Base-by-base conservation (phyloP, 805 yeast genomes). In the Zygotorulaspora sp. region DNA sequence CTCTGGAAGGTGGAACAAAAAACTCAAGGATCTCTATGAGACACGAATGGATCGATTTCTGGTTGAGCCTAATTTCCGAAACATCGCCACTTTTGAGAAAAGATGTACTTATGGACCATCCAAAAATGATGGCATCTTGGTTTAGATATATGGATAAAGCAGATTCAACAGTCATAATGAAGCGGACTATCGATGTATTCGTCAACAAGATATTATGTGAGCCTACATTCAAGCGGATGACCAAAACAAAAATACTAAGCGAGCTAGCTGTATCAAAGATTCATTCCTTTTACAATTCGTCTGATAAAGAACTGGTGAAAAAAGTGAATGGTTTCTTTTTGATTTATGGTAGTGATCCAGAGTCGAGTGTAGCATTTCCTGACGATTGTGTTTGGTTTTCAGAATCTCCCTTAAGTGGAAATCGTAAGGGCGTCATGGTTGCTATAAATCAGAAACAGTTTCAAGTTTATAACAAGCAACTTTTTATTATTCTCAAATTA, bases 161-260 rank as follows among this genome's bases (percentile, higher is more conserved):
- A 15, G 95, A 87, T 54, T 63, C 77, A 7, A 54, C 61, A 5
- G 66, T 64, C 1, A 36, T 71, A 3, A 53, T 80, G 9, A 39
- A 40, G 0, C 36, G 54, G 15, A 64, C 80, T 0, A 39, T 85
- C 2, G 55, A 59, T 0, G 68, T 77, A 17, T 63, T 86, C 40
- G 74, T 69, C 12, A 53, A 62, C 1, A 63, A 66, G 15, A 71
- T 89, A 2, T 52, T 86, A 23, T 57, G 63, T 18, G 97, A 89
- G 47, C 52, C 65, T 2, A 62, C 72, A 9, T 82, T 78, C 55
- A 76, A 76, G 48, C 80, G 78, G 51, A 66, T 80, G 43, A 74
- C 87, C 0, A 89, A 88, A 56, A 74, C 86, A 43, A 76, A 77
- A 43, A 72, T 88, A 11, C 72, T 90, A 52, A 86, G 85, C 49